These are phyloP conservation scores for Beverwykella pulmonaria DNA, from an alignment of 495 filamentous ascomycete genomes.

Conservation along the genomic window DNA sequence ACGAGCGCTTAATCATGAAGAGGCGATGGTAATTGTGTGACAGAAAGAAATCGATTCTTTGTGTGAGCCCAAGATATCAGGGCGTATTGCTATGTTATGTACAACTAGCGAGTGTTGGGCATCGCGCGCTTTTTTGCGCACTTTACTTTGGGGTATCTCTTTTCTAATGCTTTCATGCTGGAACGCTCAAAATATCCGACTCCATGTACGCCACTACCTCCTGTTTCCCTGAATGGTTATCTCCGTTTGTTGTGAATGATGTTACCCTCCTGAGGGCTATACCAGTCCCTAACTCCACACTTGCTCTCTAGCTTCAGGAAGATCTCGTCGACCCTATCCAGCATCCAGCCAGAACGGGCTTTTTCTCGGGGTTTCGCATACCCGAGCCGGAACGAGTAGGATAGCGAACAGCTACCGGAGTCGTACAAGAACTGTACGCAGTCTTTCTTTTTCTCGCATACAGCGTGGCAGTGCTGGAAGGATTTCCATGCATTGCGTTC, in stretches of 20 bases:
- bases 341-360: conserved; percentile 22
- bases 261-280: conserved; percentile 13
- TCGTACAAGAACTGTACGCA: conserved; percentile 32
- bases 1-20: too few relatives aligned
- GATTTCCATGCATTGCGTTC: conserved; percentile 30
- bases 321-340: conserved; percentile 19
- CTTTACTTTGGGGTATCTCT: conserved; percentile 16
- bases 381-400: conserved; percentile 15
- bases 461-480: conserved; percentile 17
- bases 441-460: conserved; percentile 25
- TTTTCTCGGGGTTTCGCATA: conserved; percentile 7
- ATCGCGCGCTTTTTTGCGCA: neutral
- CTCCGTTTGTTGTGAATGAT: conserved; percentile 2
- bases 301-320: conserved; percentile 19
- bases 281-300: conserved; percentile 30
- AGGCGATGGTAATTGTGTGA: too few relatives aligned
- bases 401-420: conserved; percentile 6
- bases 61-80: neutral
- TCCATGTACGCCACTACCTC: neutral
- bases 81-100: neutral
- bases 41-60: neutral
- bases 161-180: conserved; percentile 7
- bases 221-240: neutral
- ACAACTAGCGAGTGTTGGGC: conserved; percentile 3
- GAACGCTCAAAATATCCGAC: conserved; percentile 16